Evolutionary conservation across 331 rosid species (phyloP).

Genomic region (Arachis monticola): DNA sequence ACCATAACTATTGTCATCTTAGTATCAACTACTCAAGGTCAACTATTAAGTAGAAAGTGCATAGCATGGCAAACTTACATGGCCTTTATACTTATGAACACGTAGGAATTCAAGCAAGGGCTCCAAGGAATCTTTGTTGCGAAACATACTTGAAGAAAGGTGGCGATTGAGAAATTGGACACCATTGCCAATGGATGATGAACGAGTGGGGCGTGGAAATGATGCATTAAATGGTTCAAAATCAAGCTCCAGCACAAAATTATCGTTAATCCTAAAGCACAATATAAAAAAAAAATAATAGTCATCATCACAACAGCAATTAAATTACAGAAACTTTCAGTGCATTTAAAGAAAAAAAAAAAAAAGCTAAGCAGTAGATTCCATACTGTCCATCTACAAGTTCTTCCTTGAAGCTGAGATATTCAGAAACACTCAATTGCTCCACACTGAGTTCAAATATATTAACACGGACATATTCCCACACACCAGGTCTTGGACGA

Average conservation of each 20-base stretch:
- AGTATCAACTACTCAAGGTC: constrained; percentile 1
- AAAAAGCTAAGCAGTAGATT: constrained; percentile 26
- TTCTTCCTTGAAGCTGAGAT: constrained; percentile 86
- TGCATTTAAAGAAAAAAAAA: background rate
- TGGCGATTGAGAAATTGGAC: constrained; percentile 96
- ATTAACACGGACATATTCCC: constrained; percentile 95
- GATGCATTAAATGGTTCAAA: constrained; percentile 89
- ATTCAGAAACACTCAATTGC: constrained; percentile 78
- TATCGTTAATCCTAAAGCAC: constrained; percentile 44
- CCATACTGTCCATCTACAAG: constrained; percentile 77
- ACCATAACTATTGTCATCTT: background rate
- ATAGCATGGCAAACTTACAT: constrained; percentile 52
- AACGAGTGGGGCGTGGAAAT: constrained; percentile 82
- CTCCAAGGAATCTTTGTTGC: constrained; percentile 73
- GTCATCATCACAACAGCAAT: constrained; percentile 10
- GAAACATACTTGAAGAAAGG: constrained; percentile 87
- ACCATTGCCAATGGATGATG: constrained; percentile 95
- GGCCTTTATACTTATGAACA: constrained; percentile 72
- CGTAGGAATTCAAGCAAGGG: constrained; percentile 91
- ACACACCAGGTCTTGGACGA: constrained; percentile 98
- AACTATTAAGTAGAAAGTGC: constrained; percentile 15
- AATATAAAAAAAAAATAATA: constrained; percentile 29
- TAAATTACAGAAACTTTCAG: constrained; percentile 27
- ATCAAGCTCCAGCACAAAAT: constrained; percentile 74
- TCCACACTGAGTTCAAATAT: constrained; percentile 85